Conservation (phyloP, 352 stramenopile genomes). For the Globisporangium radiosum region DNA sequence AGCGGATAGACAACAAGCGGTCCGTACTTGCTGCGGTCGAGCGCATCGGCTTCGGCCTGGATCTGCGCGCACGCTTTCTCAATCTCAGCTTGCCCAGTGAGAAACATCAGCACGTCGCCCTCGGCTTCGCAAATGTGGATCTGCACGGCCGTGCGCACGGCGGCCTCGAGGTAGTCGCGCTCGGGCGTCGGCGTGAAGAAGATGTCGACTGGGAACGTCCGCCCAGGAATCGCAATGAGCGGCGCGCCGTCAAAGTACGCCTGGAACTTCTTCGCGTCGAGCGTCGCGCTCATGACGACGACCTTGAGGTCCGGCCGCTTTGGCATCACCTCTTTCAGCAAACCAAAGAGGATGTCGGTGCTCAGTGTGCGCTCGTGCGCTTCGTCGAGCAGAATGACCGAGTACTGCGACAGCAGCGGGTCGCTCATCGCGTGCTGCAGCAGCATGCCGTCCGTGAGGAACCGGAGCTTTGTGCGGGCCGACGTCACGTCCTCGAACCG, state of each 20-base stretch:
- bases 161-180: constrained; percentile 97
- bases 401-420: constrained; percentile 93
- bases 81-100: constrained; percentile 99
- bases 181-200: constrained; percentile 98
- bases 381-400: constrained; percentile 96
- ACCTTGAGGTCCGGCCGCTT: constrained; percentile 95
- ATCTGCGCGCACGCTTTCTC: constrained; percentile 93
- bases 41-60: constrained; percentile 79
- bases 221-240: constrained; percentile 91
- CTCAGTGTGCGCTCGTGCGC: constrained; percentile 96
- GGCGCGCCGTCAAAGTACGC: constrained; percentile 93
- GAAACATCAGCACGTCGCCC: constrained; percentile 98
- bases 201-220: constrained; percentile 97
- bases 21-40: constrained; percentile 93
- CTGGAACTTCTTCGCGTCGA: constrained; percentile 97
- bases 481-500: constrained; percentile 97
- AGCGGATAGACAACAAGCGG: constrained; percentile 92
- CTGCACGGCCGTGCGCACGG: constrained; percentile 83
- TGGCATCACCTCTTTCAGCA: constrained; percentile 96
- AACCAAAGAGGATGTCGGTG: constrained; percentile 97
- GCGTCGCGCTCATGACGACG: constrained; percentile 98
- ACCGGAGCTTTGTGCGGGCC: constrained; percentile 75
- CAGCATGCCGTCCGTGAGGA: constrained; percentile 92
- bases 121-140: constrained; percentile 97
- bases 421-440: constrained; percentile 97